A percentile compares a stretch with the other conserved stretches of the same genome.
These are phyloP conservation scores for Didymella glomerata DNA, from an alignment of 2,329 filamentous ascomycete species.

Conservation along the genomic window DNA sequence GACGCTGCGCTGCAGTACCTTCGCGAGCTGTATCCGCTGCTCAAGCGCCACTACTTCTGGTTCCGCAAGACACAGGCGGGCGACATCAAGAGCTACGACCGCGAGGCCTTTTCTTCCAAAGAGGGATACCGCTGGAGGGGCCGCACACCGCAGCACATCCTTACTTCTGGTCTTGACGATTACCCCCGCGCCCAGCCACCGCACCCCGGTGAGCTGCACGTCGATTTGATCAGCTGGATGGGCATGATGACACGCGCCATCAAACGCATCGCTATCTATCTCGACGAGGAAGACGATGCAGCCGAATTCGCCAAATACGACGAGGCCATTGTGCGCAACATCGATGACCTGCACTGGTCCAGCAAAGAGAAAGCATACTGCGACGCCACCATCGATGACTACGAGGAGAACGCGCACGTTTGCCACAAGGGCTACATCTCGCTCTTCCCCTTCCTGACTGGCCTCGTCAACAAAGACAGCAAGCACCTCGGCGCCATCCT, in stretches of 20 bases:
- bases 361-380: constrained; percentile 83
- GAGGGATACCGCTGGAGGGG: constrained; percentile 97
- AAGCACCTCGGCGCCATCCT: constrained; percentile 77
- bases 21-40: constrained; percentile 79
- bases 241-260: constrained; percentile 95
- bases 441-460: constrained; percentile 89
- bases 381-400: constrained; percentile 94
- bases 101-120: constrained; percentile 84
- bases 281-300: constrained; percentile 80
- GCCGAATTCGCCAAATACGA: constrained; percentile 75
- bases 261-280: constrained; percentile 75
- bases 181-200: constrained; percentile 94
- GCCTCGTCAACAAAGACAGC: constrained; percentile 77
- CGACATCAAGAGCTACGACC: constrained; percentile 90
- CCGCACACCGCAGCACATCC: constrained; percentile 82
- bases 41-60: constrained; percentile 92
- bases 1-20: constrained; percentile 76
- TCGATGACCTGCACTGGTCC: constrained; percentile 94
- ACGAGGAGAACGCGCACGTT: constrained; percentile 86
- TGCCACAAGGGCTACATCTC: constrained; percentile 98
- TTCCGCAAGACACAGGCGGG: constrained; percentile 91
- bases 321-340: constrained; percentile 81
- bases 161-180: constrained; percentile 94
- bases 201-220: constrained; percentile 93
- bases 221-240: constrained; percentile 95